Evolutionary conservation across 1,284 basidiomycete genomes (phyloP).

Genomic region (Phylloporus sp.): DNA sequence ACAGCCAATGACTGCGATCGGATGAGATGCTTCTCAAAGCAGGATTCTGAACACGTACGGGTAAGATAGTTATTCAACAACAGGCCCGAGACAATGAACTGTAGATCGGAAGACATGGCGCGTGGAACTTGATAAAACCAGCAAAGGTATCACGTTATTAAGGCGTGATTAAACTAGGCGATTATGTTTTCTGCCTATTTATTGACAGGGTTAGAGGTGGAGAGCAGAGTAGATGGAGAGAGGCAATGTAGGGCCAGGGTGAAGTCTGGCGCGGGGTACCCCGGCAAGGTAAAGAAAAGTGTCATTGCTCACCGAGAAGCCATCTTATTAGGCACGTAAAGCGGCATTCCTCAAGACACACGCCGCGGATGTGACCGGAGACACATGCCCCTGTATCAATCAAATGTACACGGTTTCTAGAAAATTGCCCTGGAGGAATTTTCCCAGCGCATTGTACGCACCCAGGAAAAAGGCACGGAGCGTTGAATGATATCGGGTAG

Average conservation of each 20-base stretch:
- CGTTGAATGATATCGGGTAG: background rate
- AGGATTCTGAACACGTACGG: background rate
- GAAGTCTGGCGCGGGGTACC: background rate
- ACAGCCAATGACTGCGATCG: background rate
- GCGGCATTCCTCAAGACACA: background rate
- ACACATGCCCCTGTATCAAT: background rate
- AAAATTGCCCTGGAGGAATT: background rate
- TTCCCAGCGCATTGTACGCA: background rate
- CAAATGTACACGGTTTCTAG: background rate
- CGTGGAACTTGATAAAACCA: background rate
- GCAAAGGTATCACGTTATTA: background rate
- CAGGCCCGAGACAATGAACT: background rate
- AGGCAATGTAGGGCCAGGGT: background rate
- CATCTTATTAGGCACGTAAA: background rate
- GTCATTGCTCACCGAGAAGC: background rate
- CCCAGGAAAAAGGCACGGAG: background rate
- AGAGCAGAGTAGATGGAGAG: background rate
- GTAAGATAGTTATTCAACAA: conserved; percentile 3
- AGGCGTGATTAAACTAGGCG: background rate
- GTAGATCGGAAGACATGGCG: conserved; percentile 11
- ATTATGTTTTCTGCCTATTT: background rate
- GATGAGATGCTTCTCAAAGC: background rate
- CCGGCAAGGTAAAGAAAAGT: background rate
- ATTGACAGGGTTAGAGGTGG: background rate
- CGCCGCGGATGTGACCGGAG: background rate